Conservation (phyloP, 768 basidiomycete species). For the Mycena kentingensis region DNA sequence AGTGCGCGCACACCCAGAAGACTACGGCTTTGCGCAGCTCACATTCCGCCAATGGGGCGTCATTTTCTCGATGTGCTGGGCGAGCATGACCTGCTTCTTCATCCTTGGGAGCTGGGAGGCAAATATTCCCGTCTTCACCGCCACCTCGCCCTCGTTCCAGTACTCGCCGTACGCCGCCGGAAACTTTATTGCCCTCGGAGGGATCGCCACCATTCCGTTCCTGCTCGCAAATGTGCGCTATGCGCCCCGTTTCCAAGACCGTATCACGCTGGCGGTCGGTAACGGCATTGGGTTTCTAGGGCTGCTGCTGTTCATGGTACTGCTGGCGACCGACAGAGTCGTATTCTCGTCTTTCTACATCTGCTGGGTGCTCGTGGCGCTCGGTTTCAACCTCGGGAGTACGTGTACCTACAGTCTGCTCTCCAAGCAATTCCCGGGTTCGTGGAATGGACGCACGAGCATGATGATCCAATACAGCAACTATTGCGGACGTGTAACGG, state of each 20-base stretch:
- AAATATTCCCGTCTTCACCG: constrained; percentile 55
- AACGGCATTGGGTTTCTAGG: constrained; percentile 52
- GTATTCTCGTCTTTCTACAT: constrained; percentile 50
- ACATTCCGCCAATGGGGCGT: constrained; percentile 45
- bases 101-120: constrained; percentile 60
- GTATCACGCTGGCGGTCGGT: constrained; percentile 57
- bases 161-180: constrained; percentile 69
- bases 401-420: constrained; percentile 68
- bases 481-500: constrained; percentile 63
- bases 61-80: constrained; percentile 56
- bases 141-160: constrained; percentile 40
- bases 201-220: constrained; percentile 63
- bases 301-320: constrained; percentile 50
- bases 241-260: constrained; percentile 61
- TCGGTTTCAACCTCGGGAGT: constrained; percentile 74
- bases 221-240: constrained; percentile 61
- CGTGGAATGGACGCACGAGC: constrained; percentile 60
- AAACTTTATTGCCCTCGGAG: constrained; percentile 72
- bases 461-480: constrained; percentile 71
- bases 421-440: constrained; percentile 66
- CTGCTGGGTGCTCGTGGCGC: constrained; percentile 61
- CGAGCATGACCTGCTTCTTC: constrained; percentile 62
- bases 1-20: constrained; percentile 6
- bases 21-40: constrained; percentile 14
- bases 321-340: constrained; percentile 43